Percentiles rank a stretch among this genome's conserved stretches.
phyloP scores from a whole-genome alignment of 495 filamentous ascomycete genomes.

The Penicillium fimorum region DNA sequence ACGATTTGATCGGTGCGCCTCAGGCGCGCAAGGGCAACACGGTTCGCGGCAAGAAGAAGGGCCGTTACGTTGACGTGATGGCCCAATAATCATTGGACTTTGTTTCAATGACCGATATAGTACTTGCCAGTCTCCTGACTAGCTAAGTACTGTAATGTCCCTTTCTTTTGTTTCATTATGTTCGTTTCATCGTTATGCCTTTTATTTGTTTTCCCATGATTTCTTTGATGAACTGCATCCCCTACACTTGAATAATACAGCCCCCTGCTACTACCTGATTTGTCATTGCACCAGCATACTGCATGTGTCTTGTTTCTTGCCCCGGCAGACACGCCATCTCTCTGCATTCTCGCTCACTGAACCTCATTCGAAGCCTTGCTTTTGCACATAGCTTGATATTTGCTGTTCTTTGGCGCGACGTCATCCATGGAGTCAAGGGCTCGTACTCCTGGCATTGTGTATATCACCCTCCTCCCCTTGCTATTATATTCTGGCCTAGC shows the following conservation, averaged over 20 bases:
- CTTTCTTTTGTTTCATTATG: conserved; percentile 34
- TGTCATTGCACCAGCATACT: conserved; percentile 25
- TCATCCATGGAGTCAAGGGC: conserved; percentile 25
- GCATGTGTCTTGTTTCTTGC: conserved; percentile 22
- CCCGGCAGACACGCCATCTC: conserved; percentile 14
- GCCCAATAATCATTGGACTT: conserved; percentile 39
- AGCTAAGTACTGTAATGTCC: conserved; percentile 17
- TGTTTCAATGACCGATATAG: neutral
- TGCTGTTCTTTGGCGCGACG: conserved; percentile 23
- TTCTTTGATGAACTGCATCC: conserved; percentile 12
- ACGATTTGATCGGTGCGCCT: conserved; percentile 76
- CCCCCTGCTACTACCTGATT: conserved; percentile 22
- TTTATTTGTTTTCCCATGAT: conserved; percentile 12
- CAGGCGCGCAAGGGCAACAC: conserved; percentile 62
- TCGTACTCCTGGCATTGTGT: conserved; percentile 28
- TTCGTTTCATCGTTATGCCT: conserved; percentile 19
- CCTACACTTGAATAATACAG: conserved; percentile 15
- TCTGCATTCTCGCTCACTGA: conserved; percentile 26
- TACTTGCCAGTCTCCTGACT: conserved; percentile 1
- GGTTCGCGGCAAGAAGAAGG: conserved; percentile 74
- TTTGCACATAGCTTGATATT: conserved; percentile 30
- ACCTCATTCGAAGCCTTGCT: conserved; percentile 18
- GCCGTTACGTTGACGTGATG: conserved; percentile 93
- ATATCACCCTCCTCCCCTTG: conserved; percentile 22
- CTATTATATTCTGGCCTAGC: conserved; percentile 13